Base-by-base conservation (phyloP, 345 rosid species). In the Rhizophora mangle region DNA sequence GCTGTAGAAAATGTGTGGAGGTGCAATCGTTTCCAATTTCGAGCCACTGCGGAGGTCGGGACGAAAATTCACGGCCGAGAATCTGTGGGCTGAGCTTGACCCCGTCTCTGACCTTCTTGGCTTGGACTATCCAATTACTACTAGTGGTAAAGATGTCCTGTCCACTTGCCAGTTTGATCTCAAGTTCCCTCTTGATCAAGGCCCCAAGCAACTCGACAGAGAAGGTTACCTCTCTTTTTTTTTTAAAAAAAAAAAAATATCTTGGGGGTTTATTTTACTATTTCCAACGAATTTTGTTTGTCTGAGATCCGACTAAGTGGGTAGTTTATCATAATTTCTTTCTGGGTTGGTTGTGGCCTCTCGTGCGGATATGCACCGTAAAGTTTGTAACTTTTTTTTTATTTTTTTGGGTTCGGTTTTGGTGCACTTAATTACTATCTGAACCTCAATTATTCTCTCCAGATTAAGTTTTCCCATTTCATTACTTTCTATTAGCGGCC, bases 61-160 rank as follows among this genome's bases (percentile, higher is more conserved):
- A 68, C 81, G 89, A 70, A 79, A 68, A 22, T 52, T 82, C 65
- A 79, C 85, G 47, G 75, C 85, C 9, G 79, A 79, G 57, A 86
- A 87, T 66, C 84, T 83, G 63, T 90, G 98, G 95, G 78, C 86
- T 1, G 84, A 83, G 65, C 80, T 85, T 16, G 94, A 87, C 75
- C 63, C 66, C 69, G 37, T 74, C 75, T 80, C 89, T 39, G 82
- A 87, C 66, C 82, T 83, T 51, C 69, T 84, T 70, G 86, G 87
- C 64, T 63, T 78, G 37, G 80, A 75, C 69, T 64, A 16, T 29
- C 53, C 39, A 52, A 62, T 21, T 39, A 29, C 6, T 24, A 60
- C 10, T 32, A 52, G 30, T 9, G 46, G 46, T 18, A 67, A 69
- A 4, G 58, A 49, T 7, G 24, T 26, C 43, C 19, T 18, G 13